Evolutionary conservation across 768 basidiomycete species (phyloP).

Genomic region (Mycena amicta): DNA sequence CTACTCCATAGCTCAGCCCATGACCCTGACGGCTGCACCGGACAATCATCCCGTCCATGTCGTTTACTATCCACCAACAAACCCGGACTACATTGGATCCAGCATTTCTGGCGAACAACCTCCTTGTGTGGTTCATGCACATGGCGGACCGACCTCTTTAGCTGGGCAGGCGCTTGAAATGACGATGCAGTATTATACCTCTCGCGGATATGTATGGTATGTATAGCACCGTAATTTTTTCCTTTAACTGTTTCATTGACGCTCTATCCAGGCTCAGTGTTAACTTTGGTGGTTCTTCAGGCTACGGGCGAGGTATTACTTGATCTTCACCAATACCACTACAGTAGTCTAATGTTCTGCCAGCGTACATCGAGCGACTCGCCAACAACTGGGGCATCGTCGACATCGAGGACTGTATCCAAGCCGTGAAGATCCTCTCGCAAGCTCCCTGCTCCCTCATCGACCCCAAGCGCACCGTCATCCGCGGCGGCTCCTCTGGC

Average conservation of each 20-base stretch:
- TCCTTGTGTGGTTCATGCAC: conserved; percentile 64
- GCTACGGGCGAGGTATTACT: conserved; percentile 50
- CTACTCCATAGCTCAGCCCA: conserved; percentile 52
- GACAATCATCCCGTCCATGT: conserved; percentile 52
- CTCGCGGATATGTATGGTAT: conserved; percentile 72
- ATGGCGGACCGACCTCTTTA: conserved; percentile 72
- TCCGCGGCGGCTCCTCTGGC: conserved; percentile 75
- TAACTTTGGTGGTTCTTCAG: conserved; percentile 61
- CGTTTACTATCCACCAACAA: conserved; percentile 68
- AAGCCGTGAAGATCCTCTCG: conserved; percentile 55
- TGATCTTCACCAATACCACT: conserved; percentile 41
- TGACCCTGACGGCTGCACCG: conserved; percentile 41
- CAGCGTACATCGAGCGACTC: conserved; percentile 62
- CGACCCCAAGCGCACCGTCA: conserved; percentile 63
- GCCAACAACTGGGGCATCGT: conserved; percentile 71
- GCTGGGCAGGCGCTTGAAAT: conserved; percentile 51
- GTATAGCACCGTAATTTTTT: conserved; percentile 18
- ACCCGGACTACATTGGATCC: conserved; percentile 58
- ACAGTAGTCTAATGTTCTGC: neutral
- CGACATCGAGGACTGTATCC: conserved; percentile 68
- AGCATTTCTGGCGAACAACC: conserved; percentile 57
- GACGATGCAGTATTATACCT: conserved; percentile 66
- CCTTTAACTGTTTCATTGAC: neutral
- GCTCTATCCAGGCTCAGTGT: conserved; percentile 49
- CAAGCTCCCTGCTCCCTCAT: conserved; percentile 51